These are phyloP conservation scores for Teunomyces atbi DNA, from an alignment of 805 yeast species.

Conservation along the genomic window DNA sequence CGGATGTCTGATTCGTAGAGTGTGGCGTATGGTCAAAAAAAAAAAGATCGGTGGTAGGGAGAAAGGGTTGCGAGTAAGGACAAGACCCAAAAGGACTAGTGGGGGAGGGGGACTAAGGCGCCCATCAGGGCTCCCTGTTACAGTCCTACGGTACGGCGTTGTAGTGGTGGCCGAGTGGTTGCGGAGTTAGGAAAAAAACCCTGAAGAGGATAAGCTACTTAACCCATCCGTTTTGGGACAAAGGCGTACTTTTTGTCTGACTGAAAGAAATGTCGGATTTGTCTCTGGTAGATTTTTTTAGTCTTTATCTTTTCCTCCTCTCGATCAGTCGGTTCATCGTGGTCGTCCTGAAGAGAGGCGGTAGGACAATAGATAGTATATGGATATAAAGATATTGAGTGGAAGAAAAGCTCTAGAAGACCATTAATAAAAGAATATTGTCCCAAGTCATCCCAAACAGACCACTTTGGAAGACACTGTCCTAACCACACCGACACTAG, in stretches of 20 bases:
- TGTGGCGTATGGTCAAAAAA: neutral
- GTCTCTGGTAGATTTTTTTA: neutral
- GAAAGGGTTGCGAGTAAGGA: neutral
- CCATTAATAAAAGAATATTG: neutral
- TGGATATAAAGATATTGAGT: no score
- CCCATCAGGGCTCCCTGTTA: neutral
- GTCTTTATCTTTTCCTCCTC: slow-evolving; percentile 5
- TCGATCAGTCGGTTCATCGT: slow-evolving; percentile 2
- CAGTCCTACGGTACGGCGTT: neutral
- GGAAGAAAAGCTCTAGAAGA: no score
- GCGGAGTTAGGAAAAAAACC: neutral
- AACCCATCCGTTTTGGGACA: neutral
- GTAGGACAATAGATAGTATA: neutral
- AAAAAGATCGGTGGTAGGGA: neutral
- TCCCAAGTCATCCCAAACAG: neutral
- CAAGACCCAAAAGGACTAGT: neutral
- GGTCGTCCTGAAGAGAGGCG: slow-evolving; percentile 1
- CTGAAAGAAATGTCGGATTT: slow-evolving; percentile 2
- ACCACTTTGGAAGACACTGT: neutral
- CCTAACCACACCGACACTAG: neutral
- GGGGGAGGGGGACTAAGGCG: neutral
- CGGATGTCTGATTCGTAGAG: neutral
- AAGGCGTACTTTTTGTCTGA: slow-evolving; percentile 3
- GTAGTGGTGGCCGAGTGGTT: neutral
- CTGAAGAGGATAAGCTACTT: neutral